Percentiles rank a stretch among this genome's conserved stretches.
phyloP scores from a whole-genome alignment of 169 alveolate genomes.

The Plasmodium vivax region DNA sequence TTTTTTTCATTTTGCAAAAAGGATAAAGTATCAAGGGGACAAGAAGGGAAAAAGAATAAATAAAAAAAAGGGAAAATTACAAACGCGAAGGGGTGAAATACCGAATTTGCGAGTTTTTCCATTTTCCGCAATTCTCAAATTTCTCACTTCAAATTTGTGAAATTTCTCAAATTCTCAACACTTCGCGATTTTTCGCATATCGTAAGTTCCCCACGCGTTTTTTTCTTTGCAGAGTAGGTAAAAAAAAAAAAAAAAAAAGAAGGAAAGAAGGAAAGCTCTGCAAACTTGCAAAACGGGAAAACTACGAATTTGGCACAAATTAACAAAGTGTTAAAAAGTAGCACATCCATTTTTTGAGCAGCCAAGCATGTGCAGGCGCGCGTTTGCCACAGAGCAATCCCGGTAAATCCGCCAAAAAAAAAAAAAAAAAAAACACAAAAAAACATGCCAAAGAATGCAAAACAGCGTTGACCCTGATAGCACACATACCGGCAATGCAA shows the following conservation, averaged over 20 bases:
- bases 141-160: not conserved
- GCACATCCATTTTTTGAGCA: not conserved
- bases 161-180: not conserved
- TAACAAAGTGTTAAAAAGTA: not conserved
- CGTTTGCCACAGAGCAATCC: not conserved
- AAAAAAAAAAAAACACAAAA: not conserved
- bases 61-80: not conserved
- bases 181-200: not conserved
- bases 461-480: conserved; percentile 19
- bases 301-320: not conserved
- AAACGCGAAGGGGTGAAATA: not conserved
- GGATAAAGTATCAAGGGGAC: not conserved
- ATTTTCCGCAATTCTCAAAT: conserved; percentile 2
- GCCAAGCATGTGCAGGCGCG: not conserved
- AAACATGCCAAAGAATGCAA: conserved; percentile 43
- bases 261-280: not conserved
- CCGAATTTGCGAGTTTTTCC: not conserved
- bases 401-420: not conserved
- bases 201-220: not conserved
- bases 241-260: not conserved
- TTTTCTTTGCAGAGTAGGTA: not conserved
- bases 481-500: conserved; percentile 4
- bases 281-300: not conserved
- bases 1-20: not conserved
- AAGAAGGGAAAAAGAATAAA: not conserved